Conservation (phyloP, 306 rosid species). For the Fragaria iinumae region DNA sequence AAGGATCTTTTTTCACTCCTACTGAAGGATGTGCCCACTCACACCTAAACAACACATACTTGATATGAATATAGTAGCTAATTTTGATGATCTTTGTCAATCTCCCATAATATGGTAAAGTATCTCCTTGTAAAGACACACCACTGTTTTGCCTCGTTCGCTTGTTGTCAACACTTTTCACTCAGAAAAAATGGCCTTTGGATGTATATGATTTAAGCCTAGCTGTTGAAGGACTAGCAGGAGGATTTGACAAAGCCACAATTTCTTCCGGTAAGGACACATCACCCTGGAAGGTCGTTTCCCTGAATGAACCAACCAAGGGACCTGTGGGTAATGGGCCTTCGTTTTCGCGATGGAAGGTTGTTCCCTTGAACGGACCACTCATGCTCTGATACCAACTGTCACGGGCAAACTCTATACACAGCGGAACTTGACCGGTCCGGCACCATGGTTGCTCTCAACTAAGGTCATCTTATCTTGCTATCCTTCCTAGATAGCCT, state of each 20-base stretch:
- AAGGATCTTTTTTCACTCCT: neutral
- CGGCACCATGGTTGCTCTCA: no score
- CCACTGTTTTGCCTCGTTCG: neutral
- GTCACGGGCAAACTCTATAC: no score
- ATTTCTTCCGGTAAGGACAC: neutral
- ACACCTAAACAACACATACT: neutral
- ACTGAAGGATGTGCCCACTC: neutral
- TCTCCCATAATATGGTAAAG: neutral
- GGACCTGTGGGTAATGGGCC: no score
- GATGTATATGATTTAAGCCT: neutral
- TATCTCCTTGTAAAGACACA: neutral
- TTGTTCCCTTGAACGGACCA: no score
- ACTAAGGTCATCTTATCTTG: no score
- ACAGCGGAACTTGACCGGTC: no score
- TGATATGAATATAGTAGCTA: neutral
- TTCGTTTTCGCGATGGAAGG: no score
- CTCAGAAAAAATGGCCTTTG: neutral
- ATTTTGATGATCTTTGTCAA: neutral
- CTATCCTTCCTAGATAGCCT: no score
- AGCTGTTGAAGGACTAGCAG: neutral
- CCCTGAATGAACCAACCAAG: no score
- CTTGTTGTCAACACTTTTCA: neutral
- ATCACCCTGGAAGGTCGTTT: neutral
- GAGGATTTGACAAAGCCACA: neutral
- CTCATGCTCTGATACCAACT: no score